Evolutionary conservation across 257 asterid species (phyloP).

Genomic region (Cordia subcordata): DNA sequence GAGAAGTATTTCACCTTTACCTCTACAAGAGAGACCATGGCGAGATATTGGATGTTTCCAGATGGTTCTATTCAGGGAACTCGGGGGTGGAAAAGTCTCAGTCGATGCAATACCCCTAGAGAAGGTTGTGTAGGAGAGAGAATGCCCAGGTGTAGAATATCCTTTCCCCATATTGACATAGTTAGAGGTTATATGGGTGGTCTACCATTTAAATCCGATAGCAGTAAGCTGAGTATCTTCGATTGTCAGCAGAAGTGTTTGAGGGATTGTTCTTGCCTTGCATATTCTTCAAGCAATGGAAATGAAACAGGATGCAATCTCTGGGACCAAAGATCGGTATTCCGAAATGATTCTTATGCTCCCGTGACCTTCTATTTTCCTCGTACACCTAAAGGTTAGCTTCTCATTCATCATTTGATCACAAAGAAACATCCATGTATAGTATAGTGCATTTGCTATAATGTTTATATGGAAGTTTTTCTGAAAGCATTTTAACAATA

Average conservation of each 20-base stretch:
- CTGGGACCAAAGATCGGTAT: neutral
- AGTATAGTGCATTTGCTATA: no score
- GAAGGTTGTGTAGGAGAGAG: constrained; percentile 2
- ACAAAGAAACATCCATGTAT: no score
- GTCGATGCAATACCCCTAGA: neutral
- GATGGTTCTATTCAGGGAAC: neutral
- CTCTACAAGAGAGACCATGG: neutral
- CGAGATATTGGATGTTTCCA: neutral
- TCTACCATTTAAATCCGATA: neutral
- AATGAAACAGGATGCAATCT: constrained; percentile 3
- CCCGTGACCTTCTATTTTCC: no score
- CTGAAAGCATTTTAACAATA: no score
- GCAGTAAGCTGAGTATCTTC: neutral
- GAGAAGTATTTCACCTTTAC: neutral
- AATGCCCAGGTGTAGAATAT: neutral
- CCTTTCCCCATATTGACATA: neutral
- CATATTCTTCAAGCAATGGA: neutral
- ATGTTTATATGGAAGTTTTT: no score
- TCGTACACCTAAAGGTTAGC: no score
- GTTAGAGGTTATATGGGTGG: neutral
- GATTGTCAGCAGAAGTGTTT: neutral
- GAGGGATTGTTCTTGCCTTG: neutral
- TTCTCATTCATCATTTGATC: no score
- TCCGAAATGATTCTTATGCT: no score
- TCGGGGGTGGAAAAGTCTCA: neutral